Base-by-base conservation (phyloP, 345 rosid genomes). In the Carallia pectinifolia region DNA sequence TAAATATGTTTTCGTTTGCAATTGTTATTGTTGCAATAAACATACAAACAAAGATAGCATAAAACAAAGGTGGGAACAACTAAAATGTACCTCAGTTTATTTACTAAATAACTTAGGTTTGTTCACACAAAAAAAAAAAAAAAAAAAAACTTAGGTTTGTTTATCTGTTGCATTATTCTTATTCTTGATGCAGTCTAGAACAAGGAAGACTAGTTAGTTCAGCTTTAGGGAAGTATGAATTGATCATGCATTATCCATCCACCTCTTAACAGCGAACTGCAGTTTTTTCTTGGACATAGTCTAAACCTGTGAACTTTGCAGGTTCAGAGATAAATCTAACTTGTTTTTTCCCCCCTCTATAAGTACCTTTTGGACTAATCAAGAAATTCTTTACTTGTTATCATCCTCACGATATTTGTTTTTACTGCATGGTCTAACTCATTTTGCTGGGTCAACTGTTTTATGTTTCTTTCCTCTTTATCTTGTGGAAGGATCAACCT, bases 401-500 rank as follows among this genome's bases (percentile, higher is more conserved):
- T 44, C 13, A 16, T 44, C 12, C 50, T 12, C 16, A 44, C 50
- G 2, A 44, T n/a, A 37, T 34, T 19, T 54, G 10, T 17, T 39
- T 31, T 64, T 40, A n/a, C 38, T 74, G 56, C 36, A 56, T 3
- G 19, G 30, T 16, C 54, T 44, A 15, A 39, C 50, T 44, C 54
- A 23, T 73, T 66, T 23, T 52, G 16, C 38, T 68, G 23, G 16
- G 54, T 44, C 61, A 68, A 34, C 19, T 69, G 64, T 60, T 13
- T 44, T 36, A 17, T 71, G 53, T 62, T n/a, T 64, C 50, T 60
- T 66, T 64, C 23, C 53, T 47, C 73, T 38, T 76, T 71, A 58
- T 74, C 50, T 37, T 31, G 50, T 76, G 53, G 73, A 79, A 87
- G 98, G 83, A 87, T 91, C 66, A 78, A 90, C 84, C 77, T 94